phyloP scores from a whole-genome alignment of 257 asterid species.

The Scutellaria minor region DNA sequence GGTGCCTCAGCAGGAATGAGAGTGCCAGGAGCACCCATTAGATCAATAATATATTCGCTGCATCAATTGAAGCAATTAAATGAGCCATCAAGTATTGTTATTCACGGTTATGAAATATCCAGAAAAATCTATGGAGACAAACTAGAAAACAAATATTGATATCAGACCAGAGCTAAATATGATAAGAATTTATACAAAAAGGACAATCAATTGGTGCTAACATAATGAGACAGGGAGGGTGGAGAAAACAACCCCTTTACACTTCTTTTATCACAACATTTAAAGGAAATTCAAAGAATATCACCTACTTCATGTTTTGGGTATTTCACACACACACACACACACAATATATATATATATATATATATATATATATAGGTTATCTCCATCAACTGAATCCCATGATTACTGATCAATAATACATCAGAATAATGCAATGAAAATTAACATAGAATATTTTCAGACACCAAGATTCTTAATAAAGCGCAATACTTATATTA shows the following conservation, averaged over 20 bases:
- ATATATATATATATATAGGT: too few relatives aligned
- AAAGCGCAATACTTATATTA: slow-evolving; percentile 6
- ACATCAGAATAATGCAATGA: slow-evolving; percentile 11
- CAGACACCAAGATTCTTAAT: slow-evolving; percentile 9
- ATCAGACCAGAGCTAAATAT: slow-evolving; percentile 7
- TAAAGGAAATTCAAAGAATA: background rate
- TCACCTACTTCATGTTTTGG: slow-evolving; percentile 17
- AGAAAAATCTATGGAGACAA: slow-evolving; percentile 16
- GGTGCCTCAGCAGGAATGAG: slow-evolving; percentile 95
- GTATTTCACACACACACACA: background rate
- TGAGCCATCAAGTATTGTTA: slow-evolving; percentile 20
- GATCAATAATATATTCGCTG: slow-evolving; percentile 98
- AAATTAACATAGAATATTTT: slow-evolving; percentile 9
- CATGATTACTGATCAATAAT: slow-evolving; percentile 16
- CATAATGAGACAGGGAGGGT: slow-evolving; percentile 23
- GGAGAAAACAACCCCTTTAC: slow-evolving; percentile 15
- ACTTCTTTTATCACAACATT: slow-evolving; percentile 14
- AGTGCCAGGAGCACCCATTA: slow-evolving; percentile 99
- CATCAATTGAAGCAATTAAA: slow-evolving; percentile 42
- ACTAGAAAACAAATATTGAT: background rate
- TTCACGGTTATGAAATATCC: slow-evolving; percentile 22
- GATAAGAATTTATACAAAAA: slow-evolving; percentile 5
- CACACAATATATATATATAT: too few relatives aligned
- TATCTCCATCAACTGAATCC: background rate
- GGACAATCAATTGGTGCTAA: slow-evolving; percentile 8